phyloP scores from a whole-genome alignment of 2,329 filamentous ascomycete species.

The Pseudopithomyces chartarum region DNA sequence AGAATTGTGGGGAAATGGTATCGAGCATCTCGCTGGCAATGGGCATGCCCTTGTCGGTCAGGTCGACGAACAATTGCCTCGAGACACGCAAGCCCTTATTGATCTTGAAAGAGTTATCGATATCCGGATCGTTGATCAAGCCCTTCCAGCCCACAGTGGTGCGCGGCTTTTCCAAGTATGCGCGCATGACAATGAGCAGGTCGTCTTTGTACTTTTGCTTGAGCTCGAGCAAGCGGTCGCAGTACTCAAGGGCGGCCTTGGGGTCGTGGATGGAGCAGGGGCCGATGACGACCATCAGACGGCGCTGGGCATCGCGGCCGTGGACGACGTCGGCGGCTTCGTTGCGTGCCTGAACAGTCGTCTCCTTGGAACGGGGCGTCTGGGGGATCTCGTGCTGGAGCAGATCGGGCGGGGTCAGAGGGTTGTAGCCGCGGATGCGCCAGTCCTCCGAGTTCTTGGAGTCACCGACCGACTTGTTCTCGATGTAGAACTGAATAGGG shows the following conservation, averaged over 20 bases:
- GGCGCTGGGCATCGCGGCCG: constrained; percentile 60
- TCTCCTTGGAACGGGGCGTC: constrained; percentile 54
- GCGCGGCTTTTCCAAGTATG: constrained; percentile 97
- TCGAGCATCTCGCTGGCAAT: constrained; percentile 98
- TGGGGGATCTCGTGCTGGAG: constrained; percentile 89
- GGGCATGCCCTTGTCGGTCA: constrained; percentile 92
- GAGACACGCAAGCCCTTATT: constrained; percentile 92
- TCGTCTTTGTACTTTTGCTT: constrained; percentile 90
- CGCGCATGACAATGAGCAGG: constrained; percentile 93
- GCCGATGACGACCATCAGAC: constrained; percentile 81
- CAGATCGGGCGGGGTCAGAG: constrained; percentile 88
- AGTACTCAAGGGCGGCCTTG: constrained; percentile 88
- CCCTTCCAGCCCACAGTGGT: constrained; percentile 99
- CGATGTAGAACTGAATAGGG: constrained; percentile 53
- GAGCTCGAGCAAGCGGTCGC: constrained; percentile 76
- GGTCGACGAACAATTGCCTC: constrained; percentile 88
- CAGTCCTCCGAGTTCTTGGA: constrained; percentile 56
- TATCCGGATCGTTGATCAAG: constrained; percentile 96
- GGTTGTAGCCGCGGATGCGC: constrained; percentile 81
- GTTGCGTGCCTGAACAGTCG: constrained; percentile 64
- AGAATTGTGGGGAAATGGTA: constrained; percentile 96
- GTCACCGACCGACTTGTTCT: constrained; percentile 57
- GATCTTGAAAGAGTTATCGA: constrained; percentile 98
- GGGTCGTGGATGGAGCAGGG: constrained; percentile 99
- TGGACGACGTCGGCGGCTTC: constrained; percentile 67